These are phyloP conservation scores for Thalassiosira oceanica DNA, from an alignment of 352 stramenopile species.

Conservation along the genomic window DNA sequence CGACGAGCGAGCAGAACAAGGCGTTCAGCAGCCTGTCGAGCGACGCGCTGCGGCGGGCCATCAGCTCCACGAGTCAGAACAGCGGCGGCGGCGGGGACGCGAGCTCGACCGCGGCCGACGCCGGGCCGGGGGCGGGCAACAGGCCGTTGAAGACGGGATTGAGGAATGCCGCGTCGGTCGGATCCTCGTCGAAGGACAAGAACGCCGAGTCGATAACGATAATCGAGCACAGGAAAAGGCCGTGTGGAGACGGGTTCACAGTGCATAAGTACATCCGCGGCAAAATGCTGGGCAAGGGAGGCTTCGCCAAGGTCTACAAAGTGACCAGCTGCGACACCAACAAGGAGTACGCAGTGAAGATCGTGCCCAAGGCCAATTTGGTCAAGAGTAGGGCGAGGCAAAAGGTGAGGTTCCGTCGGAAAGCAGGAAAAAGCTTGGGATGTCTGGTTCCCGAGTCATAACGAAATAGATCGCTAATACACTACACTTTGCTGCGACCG, in stretches of 20 bases:
- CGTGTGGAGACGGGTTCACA: conserved; percentile 71
- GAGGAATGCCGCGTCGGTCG: neutral
- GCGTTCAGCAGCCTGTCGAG: conserved; percentile 43
- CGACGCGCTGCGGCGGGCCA: conserved; percentile 23
- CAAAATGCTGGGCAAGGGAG: conserved; percentile 94
- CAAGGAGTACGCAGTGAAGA: conserved; percentile 94
- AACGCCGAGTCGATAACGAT: conserved; percentile 40
- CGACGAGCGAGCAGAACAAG: conserved; percentile 19
- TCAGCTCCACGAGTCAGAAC: conserved; percentile 6
- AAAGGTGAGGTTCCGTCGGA: conserved; percentile 86
- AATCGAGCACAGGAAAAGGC: conserved; percentile 48
- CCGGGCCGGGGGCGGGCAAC: neutral
- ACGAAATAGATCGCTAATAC: too few relatives aligned
- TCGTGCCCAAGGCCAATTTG: conserved; percentile 96
- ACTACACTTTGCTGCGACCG: conserved; percentile 9
- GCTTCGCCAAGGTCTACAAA: conserved; percentile 97
- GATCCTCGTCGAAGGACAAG: too few relatives aligned
- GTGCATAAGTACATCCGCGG: conserved; percentile 88
- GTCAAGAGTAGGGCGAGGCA: conserved; percentile 93
- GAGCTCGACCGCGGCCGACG: conserved; percentile 1
- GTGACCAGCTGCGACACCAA: conserved; percentile 90
- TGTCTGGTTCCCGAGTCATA: neutral
- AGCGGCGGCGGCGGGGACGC: conserved; percentile 1
- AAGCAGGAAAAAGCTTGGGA: neutral
- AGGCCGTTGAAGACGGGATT: neutral